Evolutionary conservation across 163 green algal species (phyloP).

Genomic region (Prototheca cutis): DNA sequence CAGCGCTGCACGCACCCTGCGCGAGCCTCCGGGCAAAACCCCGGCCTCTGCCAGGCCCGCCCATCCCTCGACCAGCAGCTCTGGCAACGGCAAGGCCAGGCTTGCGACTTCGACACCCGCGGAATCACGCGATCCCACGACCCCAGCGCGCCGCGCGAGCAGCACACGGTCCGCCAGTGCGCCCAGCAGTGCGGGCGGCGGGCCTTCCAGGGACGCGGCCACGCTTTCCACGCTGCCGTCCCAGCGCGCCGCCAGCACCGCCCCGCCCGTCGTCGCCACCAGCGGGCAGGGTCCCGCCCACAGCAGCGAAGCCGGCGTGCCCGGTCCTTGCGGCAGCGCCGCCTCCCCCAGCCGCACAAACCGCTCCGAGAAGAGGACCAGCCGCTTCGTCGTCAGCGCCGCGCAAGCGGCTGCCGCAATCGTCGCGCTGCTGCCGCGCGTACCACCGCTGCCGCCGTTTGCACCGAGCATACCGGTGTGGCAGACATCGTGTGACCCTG

Average conservation of each 20-base stretch:
- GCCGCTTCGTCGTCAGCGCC: conserved; percentile 49
- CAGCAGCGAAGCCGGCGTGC: conserved; percentile 43
- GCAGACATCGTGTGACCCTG: too few species aligned
- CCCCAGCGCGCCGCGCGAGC: conserved; percentile 22
- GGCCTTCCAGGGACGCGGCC: conserved; percentile 21
- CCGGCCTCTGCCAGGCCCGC: conserved; percentile 31
- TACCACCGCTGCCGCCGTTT: neutral
- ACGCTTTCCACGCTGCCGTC: conserved; percentile 33
- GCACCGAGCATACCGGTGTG: too few species aligned
- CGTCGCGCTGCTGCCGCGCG: too few species aligned
- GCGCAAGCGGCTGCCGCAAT: conserved; percentile 26
- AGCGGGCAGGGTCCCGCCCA: conserved; percentile 69
- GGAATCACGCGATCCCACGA: neutral
- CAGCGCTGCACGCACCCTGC: conserved; percentile 25
- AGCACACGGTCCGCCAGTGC: conserved; percentile 56
- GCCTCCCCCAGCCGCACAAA: conserved; percentile 31
- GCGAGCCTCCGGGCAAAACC: conserved; percentile 35
- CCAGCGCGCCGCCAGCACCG: conserved; percentile 57
- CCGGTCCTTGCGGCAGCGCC: conserved; percentile 8
- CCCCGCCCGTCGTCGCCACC: conserved; percentile 35
- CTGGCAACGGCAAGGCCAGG: conserved; percentile 32
- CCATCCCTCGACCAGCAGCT: conserved; percentile 57
- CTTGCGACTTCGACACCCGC: conserved; percentile 23
- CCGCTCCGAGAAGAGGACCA: conserved; percentile 51
- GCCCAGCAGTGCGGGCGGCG: conserved; percentile 32